Conservation (phyloP, 345 rosid species). For the Laguncularia racemosa region DNA sequence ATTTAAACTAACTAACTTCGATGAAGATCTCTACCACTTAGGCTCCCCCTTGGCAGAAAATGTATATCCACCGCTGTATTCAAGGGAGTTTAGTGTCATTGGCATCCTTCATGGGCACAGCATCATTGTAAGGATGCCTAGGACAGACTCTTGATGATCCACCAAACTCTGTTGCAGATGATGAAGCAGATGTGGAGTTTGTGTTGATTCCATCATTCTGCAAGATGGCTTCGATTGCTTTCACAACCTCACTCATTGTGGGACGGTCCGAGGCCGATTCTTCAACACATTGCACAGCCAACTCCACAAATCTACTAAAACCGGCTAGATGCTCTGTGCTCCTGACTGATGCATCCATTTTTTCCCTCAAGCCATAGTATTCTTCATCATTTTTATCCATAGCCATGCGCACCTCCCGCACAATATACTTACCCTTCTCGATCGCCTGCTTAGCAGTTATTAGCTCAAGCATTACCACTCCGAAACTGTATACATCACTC, state of each 20-base stretch:
- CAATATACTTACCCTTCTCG: slow-evolving; percentile 83
- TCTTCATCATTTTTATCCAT: slow-evolving; percentile 54
- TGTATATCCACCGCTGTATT: slow-evolving; percentile 70
- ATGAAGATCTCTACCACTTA: slow-evolving; percentile 19
- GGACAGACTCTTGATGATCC: slow-evolving; percentile 35
- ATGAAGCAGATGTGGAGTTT: slow-evolving; percentile 79
- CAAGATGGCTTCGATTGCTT: slow-evolving; percentile 60
- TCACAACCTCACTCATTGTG: slow-evolving; percentile 78
- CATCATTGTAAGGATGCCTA: slow-evolving; percentile 43
- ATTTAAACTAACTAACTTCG: no score
- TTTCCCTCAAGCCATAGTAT: slow-evolving; percentile 54
- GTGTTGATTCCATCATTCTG: slow-evolving; percentile 63
- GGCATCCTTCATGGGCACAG: slow-evolving; percentile 29
- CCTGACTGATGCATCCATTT: slow-evolving; percentile 55
- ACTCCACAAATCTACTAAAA: slow-evolving; percentile 52
- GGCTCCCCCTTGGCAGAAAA: slow-evolving; percentile 57
- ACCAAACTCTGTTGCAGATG: slow-evolving; percentile 69
- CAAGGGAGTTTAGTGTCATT: slow-evolving; percentile 34
- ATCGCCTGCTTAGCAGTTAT: slow-evolving; percentile 79
- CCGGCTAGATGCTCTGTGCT: slow-evolving; percentile 38
- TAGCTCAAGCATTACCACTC: slow-evolving; percentile 86
- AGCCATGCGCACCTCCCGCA: slow-evolving; percentile 54
- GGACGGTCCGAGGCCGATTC: slow-evolving; percentile 85
- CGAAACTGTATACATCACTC: slow-evolving; percentile 93
- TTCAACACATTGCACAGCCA: slow-evolving; percentile 80